phyloP scores from a whole-genome alignment of 768 basidiomycete species.

The Pleurotus platypus region DNA sequence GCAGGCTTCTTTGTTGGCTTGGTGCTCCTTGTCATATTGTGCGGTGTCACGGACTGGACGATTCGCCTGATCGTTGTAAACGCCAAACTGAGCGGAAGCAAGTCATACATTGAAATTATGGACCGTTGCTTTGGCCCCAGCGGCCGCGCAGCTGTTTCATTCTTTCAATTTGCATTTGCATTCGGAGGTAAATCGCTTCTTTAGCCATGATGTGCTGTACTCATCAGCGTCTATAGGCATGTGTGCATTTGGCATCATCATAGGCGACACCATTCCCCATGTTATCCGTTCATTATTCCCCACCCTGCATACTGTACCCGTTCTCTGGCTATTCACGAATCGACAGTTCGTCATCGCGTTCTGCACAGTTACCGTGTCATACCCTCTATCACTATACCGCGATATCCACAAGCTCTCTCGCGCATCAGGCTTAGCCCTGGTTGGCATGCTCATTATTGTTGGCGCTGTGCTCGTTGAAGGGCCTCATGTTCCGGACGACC shows the following conservation, averaged over 20 bases:
- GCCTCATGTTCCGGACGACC: slow-evolving; percentile 63
- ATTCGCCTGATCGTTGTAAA: slow-evolving; percentile 94
- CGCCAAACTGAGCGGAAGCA: slow-evolving; percentile 90
- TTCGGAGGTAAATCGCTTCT: slow-evolving; percentile 70
- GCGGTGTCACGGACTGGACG: slow-evolving; percentile 93
- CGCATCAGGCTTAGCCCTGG: slow-evolving; percentile 84
- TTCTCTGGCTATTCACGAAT: slow-evolving; percentile 76
- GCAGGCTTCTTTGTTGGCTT: slow-evolving; percentile 92
- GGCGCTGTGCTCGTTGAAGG: slow-evolving; percentile 80
- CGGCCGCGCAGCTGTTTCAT: slow-evolving; percentile 91
- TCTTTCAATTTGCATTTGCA: slow-evolving; percentile 97
- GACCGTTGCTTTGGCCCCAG: slow-evolving; percentile 85
- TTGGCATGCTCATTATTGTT: slow-evolving; percentile 95
- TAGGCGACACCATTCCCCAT: slow-evolving; percentile 95
- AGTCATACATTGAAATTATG: slow-evolving; percentile 95
- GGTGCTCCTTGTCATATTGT: slow-evolving; percentile 75
- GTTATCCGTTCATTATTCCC: slow-evolving; percentile 89
- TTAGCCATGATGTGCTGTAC: not conserved
- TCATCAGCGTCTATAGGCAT: slow-evolving; percentile 57
- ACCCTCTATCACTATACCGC: slow-evolving; percentile 91
- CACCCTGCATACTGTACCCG: slow-evolving; percentile 54
- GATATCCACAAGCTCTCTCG: slow-evolving; percentile 97
- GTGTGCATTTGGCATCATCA: slow-evolving; percentile 98
- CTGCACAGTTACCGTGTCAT: slow-evolving; percentile 86
- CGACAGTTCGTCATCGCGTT: slow-evolving; percentile 87